A percentile compares a stretch with the other conserved stretches of the same genome.
phyloP scores from a whole-genome alignment of 2,329 filamentous ascomycete species.

The Polychaeton citri region DNA sequence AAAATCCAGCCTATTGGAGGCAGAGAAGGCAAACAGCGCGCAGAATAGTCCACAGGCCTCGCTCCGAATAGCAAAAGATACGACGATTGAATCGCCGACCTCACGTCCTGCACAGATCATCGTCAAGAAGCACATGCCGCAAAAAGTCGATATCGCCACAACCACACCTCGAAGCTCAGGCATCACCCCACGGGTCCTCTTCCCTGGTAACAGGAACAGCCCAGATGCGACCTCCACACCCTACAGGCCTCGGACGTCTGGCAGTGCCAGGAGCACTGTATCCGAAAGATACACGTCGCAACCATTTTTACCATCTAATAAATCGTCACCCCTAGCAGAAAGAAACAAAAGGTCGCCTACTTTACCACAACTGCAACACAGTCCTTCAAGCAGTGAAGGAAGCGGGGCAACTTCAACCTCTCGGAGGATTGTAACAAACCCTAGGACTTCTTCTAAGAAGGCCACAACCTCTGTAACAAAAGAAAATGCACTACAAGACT shows the following conservation, averaged over 20 bases:
- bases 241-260: conserved; percentile 2
- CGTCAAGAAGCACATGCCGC: conserved; percentile 1
- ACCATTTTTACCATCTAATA: neutral
- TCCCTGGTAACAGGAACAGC: conserved; percentile 9
- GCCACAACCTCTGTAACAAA: neutral
- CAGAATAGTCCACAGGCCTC: conserved; percentile 5
- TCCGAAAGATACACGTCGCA: neutral
- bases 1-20: conserved; percentile 13
- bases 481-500: neutral
- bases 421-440: neutral
- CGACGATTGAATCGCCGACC: neutral
- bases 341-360: neutral
- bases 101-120: neutral
- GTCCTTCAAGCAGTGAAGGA: neutral
- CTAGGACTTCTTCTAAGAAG: neutral
- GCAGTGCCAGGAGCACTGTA: neutral
- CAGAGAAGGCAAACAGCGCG: conserved; percentile 10
- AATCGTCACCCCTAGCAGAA: neutral
- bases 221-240: conserved; percentile 12
- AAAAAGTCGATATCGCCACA: conserved; percentile 1
- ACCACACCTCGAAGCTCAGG: conserved; percentile 2
- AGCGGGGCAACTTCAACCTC: neutral
- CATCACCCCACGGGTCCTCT: conserved; percentile 13
- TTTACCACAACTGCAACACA: neutral
- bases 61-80: neutral